Base-by-base conservation (phyloP, 2,329 filamentous ascomycete species). In the Metarhizium guizhouense region DNA sequence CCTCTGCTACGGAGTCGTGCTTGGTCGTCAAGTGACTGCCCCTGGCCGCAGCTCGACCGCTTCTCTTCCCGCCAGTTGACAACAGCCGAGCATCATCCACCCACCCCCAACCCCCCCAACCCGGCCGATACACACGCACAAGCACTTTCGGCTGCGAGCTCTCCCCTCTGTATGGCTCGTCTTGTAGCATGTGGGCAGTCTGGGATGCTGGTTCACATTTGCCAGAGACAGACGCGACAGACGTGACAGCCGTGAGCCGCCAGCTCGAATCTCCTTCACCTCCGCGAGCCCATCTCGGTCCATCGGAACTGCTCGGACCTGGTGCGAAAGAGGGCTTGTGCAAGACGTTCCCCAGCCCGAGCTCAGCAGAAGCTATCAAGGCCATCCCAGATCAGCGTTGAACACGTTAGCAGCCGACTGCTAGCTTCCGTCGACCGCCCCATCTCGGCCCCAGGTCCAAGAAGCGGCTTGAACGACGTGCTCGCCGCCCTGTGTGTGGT, bases 251-350 rank as follows among this genome's bases (percentile, higher is more conserved):
- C 16, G 40, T 30, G 4, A 40, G 25, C 25, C 25, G 25, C 20
- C 11, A 48, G 29, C 43, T 52, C 34, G 30, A 25, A 48, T 55
- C 54, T 42, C 16, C 32, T 42, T 14, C 54, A 52, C 47, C 49
- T 52, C 50, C 11, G 54, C 14, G 25, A 18, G 14, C 13, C 20
- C 47, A 45, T 42, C 32, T 56, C 54, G 54, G 54, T 18, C n/a
- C 42, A 52, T 55, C 54, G 43, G 49, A 50, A 20, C 29, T 34
- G 49, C 54, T 55, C 42, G 42, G 49, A 47, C 42, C 42, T 25
- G 13, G 43, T 47, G 43, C n/a, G 43, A 16, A 14, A 3, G n/a
- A 18, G 16, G 11, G n/a, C 16, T n/a, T 16, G 42, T 20, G 42
- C 42, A 20, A 45, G 11, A 18, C 42, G n/a, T 45, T 10, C 32